Conservation (phyloP, 2,329 filamentous ascomycete genomes). For the Colletotrichum acutatum region DNA sequence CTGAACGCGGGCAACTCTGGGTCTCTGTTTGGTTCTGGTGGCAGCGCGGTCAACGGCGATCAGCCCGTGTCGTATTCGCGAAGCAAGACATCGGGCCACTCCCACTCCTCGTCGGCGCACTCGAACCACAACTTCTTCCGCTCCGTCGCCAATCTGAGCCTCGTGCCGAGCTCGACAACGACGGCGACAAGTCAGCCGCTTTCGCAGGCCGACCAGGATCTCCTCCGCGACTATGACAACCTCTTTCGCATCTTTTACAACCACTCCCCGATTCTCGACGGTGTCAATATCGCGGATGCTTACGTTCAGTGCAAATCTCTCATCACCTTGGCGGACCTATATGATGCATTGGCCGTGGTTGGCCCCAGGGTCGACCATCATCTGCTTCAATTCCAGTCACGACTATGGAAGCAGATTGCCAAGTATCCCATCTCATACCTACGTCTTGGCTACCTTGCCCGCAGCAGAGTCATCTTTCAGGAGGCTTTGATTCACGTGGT, state of each 20-base stretch:
- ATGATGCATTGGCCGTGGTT: conserved; percentile 88
- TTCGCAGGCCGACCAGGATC: conserved; percentile 74
- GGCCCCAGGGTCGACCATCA: conserved; percentile 94
- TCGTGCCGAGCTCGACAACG: conserved; percentile 59
- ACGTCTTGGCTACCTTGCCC: conserved; percentile 86
- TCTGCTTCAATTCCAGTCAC: conserved; percentile 88
- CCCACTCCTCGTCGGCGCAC: conserved; percentile 61
- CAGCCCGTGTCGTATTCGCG: conserved; percentile 46
- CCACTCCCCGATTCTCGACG: conserved; percentile 83
- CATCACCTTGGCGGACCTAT: conserved; percentile 90
- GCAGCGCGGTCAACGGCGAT: not conserved
- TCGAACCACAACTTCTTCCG: conserved; percentile 76
- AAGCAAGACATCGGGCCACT: conserved; percentile 70
- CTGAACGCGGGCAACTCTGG: conserved; percentile 38
- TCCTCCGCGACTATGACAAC: conserved; percentile 93
- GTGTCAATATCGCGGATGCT: conserved; percentile 88
- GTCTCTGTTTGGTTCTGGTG: conserved; percentile 66
- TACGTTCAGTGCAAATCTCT: conserved; percentile 95
- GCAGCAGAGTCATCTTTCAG: conserved; percentile 84
- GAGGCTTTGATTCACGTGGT: conserved; percentile 94
- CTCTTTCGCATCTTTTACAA: conserved; percentile 97
- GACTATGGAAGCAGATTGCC: conserved; percentile 94
- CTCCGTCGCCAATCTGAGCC: conserved; percentile 82
- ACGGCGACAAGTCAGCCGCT: conserved; percentile 49
- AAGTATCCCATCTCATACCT: conserved; percentile 96